A percentile compares a stretch with the other conserved stretches of the same genome.
These are phyloP conservation scores for Leccinum variicolor DNA, from an alignment of 768 basidiomycete species.

Conservation along the genomic window DNA sequence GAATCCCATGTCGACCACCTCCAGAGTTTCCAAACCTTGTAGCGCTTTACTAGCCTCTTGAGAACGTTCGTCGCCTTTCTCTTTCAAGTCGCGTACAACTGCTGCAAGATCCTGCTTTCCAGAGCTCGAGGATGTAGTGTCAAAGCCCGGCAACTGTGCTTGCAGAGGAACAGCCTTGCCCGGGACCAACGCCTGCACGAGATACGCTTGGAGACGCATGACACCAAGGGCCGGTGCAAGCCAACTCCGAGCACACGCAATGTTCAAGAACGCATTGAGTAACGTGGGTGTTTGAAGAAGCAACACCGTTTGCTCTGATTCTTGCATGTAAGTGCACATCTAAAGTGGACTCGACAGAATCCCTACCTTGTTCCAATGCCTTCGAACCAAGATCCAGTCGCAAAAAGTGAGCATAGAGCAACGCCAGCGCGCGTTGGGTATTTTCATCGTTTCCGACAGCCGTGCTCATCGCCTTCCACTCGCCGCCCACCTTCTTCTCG, in stretches of 20 bases:
- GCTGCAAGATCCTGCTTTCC: slow-evolving; percentile 16
- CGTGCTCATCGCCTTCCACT: slow-evolving; percentile 52
- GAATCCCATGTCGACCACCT: slow-evolving; percentile 81
- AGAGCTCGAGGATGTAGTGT: slow-evolving; percentile 33
- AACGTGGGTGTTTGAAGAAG: slow-evolving; percentile 71
- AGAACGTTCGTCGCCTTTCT: slow-evolving; percentile 16
- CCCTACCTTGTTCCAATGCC: slow-evolving; percentile 61
- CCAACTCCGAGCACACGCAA: slow-evolving; percentile 87
- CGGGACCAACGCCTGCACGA: slow-evolving; percentile 80
- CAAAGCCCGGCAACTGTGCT: slow-evolving; percentile 78
- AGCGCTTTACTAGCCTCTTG: slow-evolving; percentile 49
- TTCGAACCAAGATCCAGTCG: slow-evolving; percentile 53
- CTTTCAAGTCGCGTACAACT: slow-evolving; percentile 17
- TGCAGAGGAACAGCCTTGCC: slow-evolving; percentile 44
- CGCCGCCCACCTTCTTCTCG: slow-evolving; percentile 42
- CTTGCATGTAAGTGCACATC: neutral
- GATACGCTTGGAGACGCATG: slow-evolving; percentile 79
- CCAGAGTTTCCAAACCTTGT: slow-evolving; percentile 67
- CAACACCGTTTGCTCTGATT: slow-evolving; percentile 66
- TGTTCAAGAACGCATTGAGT: slow-evolving; percentile 77
- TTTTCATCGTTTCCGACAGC: slow-evolving; percentile 38
- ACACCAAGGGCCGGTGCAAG: slow-evolving; percentile 70
- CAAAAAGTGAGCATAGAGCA: slow-evolving; percentile 85
- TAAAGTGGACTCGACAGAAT: slow-evolving; percentile 1
- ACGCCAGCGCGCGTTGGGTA: slow-evolving; percentile 51